Conservation (phyloP, 1,139 yeast species). For the Saccharomyces uvarum region DNA sequence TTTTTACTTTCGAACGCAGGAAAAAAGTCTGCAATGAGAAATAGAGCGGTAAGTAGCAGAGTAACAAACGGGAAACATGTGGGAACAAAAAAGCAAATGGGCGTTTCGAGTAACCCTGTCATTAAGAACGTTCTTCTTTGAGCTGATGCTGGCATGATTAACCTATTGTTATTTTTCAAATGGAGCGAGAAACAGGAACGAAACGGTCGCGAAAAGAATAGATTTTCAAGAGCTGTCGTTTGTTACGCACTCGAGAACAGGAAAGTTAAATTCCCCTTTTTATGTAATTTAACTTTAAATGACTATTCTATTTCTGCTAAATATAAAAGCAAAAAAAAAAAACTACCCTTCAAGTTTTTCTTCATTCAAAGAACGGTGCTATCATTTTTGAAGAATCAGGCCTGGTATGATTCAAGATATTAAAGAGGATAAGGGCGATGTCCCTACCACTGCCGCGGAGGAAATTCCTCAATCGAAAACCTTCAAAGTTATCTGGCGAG, state of each 20-base stretch:
- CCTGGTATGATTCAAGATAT: not conserved
- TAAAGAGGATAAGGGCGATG: not conserved
- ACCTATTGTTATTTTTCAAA: not conserved
- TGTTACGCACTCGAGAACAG: not conserved
- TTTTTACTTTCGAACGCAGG: too few relatives aligned
- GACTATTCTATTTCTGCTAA: too few relatives aligned
- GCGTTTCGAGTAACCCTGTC: not conserved
- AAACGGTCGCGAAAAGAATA: not conserved
- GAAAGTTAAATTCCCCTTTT: not conserved
- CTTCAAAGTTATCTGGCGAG: not conserved
- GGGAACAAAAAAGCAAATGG: not conserved
- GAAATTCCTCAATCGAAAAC: not conserved
- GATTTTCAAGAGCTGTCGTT: not conserved
- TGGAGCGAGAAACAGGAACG: not conserved
- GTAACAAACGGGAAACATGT: too few relatives aligned
- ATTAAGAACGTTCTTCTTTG: not conserved
- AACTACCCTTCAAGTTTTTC: not conserved
- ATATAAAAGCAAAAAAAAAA: too few relatives aligned
- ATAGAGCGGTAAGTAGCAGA: too few relatives aligned
- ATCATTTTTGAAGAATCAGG: not conserved
- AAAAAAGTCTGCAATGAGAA: too few relatives aligned
- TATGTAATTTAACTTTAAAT: not conserved
- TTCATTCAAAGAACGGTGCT: not conserved
- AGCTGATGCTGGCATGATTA: not conserved
- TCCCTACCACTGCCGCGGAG: not conserved